Conservation (phyloP, 2,329 filamentous ascomycete species). For the Penicillium freii region DNA sequence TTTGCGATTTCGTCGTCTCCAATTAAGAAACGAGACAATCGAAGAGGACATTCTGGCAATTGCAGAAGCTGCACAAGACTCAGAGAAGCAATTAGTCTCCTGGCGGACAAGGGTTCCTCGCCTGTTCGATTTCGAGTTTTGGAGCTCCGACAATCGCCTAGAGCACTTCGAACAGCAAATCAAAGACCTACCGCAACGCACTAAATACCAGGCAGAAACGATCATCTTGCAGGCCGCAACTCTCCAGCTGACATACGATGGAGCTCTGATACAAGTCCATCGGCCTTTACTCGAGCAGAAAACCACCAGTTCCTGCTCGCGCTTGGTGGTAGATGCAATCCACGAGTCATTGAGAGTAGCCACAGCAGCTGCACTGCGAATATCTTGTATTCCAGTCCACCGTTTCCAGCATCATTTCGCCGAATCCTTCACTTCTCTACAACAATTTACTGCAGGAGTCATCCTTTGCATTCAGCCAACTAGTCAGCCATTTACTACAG, state of each 20-base stretch:
- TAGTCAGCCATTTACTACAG: conserved; percentile 27
- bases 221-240: conserved; percentile 19
- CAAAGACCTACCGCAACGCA: background rate
- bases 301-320: background rate
- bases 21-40: conserved; percentile 4
- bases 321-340: conserved; percentile 7
- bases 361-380: conserved; percentile 30
- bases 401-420: conserved; percentile 29
- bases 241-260: conserved; percentile 28
- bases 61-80: conserved; percentile 8
- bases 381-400: conserved; percentile 28
- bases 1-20: conserved; percentile 27
- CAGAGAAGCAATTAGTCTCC: background rate
- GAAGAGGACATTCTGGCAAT: conserved; percentile 11
- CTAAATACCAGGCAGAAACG: conserved; percentile 7
- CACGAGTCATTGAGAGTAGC: conserved; percentile 14
- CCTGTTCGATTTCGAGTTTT: conserved; percentile 11
- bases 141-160: background rate
- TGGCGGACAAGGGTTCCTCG: conserved; percentile 5
- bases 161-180: conserved; percentile 1
- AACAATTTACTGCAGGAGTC: conserved; percentile 24
- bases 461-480: conserved; percentile 33
- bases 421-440: conserved; percentile 21
- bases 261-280: conserved; percentile 23
- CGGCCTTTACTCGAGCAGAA: conserved; percentile 27